These are phyloP conservation scores for Oryza coarctata DNA, from an alignment of 176 grass and related monocot genomes.

Conservation along the genomic window DNA sequence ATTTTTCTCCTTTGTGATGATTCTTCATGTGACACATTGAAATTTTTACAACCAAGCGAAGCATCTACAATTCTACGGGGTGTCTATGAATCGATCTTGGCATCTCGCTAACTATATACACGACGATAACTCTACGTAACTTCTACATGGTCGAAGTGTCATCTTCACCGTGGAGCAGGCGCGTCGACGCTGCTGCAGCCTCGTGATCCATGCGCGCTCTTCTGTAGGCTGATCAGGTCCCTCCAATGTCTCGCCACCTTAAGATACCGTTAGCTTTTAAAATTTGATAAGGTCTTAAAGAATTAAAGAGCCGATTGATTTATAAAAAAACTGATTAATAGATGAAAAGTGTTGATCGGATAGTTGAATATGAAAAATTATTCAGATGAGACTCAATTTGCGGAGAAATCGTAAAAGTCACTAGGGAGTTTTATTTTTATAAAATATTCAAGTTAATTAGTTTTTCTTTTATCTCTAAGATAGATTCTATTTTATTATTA, in stretches of 20 bases:
- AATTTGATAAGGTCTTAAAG: no score
- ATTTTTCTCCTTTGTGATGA: background rate
- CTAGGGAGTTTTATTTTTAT: no score
- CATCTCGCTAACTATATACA: background rate
- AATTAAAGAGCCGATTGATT: no score
- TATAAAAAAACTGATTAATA: no score
- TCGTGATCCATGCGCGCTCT: background rate
- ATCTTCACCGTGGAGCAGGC: background rate
- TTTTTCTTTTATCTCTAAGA: no score
- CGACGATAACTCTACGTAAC: background rate
- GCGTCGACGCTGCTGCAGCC: background rate
- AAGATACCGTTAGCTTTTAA: no score
- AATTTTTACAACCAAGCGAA: background rate
- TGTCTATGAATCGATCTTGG: background rate
- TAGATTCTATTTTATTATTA: no score
- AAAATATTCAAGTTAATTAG: no score
- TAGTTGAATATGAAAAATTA: no score
- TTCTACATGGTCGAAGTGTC: background rate
- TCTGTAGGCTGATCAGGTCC: background rate
- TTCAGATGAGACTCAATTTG: no score
- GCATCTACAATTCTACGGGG: background rate
- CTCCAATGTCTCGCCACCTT: slow-evolving; percentile 8
- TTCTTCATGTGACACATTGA: background rate
- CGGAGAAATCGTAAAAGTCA: no score
- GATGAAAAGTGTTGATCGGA: no score